Evolutionary conservation across 441 rosid genomes (phyloP), one percentile per base, ranked within the genome.

Genomic region (Lepidium campestre): DNA sequence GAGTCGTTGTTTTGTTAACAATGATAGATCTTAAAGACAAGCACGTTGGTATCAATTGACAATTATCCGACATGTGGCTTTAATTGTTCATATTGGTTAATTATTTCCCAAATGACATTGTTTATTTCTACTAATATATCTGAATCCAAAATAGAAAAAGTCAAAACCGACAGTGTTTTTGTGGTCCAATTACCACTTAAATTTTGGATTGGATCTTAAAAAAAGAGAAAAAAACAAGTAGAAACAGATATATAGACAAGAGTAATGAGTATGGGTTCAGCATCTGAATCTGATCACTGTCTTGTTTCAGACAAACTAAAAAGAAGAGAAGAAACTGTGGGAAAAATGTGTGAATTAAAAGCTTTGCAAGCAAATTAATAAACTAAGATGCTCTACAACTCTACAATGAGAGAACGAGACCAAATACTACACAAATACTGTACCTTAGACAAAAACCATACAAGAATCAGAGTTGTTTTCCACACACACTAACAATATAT

Each of bases 391-490:
- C 64, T 55, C 75, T 71, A 62, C 55, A 53, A 56, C 62, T 69
- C 74, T 70, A 70, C 67, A 70, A 44, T 5, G 68, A 70, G 68
- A 70, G 74, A 61, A 69, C 39, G 69, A 36, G 22, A 70, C 46
- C 64, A 71, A 55, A 63, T 62, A 71, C 75, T 71, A 55, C 70
- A 71, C 75, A 71, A 71, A 29, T 39, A 49, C 44, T 62, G 57
- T 62, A 44, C 74, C 53, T 53, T 41, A 22, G 54, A 61, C 46
- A 29, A 61, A 60, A 70, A 61, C 37, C 61, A 60, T 53, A 70
- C 48, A 54, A 62, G 64, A 70, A 62, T 62, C 63, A 45, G 34
- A 54, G 35, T 54, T 18, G n/a, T 37, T 8, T 23, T 47, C 46
- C 47, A 52, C 68, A 69, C 66, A 37, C 52, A 69, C 73, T 35